phyloP scores from a whole-genome alignment of 306 rosid species.

The Mucuna pruriens region DNA sequence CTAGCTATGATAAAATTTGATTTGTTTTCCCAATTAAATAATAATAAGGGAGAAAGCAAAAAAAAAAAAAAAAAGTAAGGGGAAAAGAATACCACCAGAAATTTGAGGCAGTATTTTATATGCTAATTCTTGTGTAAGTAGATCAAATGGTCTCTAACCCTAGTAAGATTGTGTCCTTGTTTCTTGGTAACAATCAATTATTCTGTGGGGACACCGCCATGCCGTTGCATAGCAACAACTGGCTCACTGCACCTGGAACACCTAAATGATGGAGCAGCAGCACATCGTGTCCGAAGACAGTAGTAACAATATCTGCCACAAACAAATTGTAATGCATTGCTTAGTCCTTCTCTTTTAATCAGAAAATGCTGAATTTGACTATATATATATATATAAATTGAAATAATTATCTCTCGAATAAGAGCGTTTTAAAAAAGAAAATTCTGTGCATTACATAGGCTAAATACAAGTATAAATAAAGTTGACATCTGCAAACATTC shows the following conservation, averaged over 20 bases:
- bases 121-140: slow-evolving; percentile 43
- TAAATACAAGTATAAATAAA: slow-evolving; percentile 3
- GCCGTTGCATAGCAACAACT: slow-evolving; percentile 86
- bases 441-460: too few relatives aligned
- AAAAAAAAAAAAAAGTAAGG: background rate
- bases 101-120: slow-evolving; percentile 50
- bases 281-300: slow-evolving; percentile 93
- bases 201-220: slow-evolving; percentile 49
- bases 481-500: slow-evolving; percentile 1
- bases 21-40: slow-evolving; percentile 36
- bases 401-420: too few relatives aligned
- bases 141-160: slow-evolving; percentile 42
- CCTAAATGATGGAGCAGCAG: slow-evolving; percentile 87
- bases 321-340: slow-evolving; percentile 8
- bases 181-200: slow-evolving; percentile 43
- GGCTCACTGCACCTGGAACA: slow-evolving; percentile 90
- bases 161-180: slow-evolving; percentile 24
- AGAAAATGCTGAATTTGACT: slow-evolving; percentile 24
- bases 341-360: background rate
- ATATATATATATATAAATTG: too few relatives aligned
- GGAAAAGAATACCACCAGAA: slow-evolving; percentile 44
- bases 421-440: too few relatives aligned
- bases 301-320: slow-evolving; percentile 88
- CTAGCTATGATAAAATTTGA: slow-evolving; percentile 35
- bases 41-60: slow-evolving; percentile 19